Percentiles rank a stretch among this genome's conserved stretches.
These are phyloP conservation scores for Lophiostoma macrostomum DNA, from an alignment of 495 filamentous ascomycete species.

Conservation along the genomic window DNA sequence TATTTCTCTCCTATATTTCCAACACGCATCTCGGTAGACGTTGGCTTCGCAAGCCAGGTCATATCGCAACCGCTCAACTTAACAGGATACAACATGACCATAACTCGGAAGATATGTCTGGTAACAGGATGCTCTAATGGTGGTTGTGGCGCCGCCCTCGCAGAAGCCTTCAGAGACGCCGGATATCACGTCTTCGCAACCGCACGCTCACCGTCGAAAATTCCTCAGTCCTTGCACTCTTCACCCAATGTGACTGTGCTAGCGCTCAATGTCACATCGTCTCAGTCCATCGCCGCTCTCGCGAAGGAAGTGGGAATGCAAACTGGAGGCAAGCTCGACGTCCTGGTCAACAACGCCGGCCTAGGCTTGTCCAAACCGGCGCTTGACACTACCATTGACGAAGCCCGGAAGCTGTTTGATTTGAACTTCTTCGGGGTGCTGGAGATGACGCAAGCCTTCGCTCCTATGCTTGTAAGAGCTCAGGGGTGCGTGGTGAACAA, in stretches of 20 bases:
- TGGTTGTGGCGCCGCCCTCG: slow-evolving; percentile 56
- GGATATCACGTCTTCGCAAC: slow-evolving; percentile 59
- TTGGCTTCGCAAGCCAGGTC: no score
- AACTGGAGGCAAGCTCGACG: slow-evolving; percentile 43
- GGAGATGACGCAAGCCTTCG: not conserved
- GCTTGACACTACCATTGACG: slow-evolving; percentile 1
- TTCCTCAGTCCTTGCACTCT: slow-evolving; percentile 28
- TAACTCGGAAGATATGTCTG: no score
- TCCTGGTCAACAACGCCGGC: slow-evolving; percentile 49
- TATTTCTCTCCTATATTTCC: no score
- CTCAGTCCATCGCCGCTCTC: slow-evolving; percentile 41
- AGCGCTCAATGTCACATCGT: slow-evolving; percentile 49
- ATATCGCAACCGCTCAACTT: no score
- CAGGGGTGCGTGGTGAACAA: not conserved
- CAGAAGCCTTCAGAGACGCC: slow-evolving; percentile 47
- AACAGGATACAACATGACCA: no score
- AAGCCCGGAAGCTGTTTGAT: not conserved
- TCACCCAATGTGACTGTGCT: slow-evolving; percentile 45
- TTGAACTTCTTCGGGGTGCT: not conserved
- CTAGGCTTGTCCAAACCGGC: not conserved
- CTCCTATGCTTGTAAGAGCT: not conserved
- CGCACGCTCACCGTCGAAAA: slow-evolving; percentile 46
- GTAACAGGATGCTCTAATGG: slow-evolving; percentile 39
- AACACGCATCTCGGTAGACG: no score
- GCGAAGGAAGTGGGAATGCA: slow-evolving; percentile 26